A percentile compares a stretch with the other conserved stretches of the same genome.
phyloP scores from a whole-genome alignment of 108 stramenopile species.

The Nitzschia putrida region DNA sequence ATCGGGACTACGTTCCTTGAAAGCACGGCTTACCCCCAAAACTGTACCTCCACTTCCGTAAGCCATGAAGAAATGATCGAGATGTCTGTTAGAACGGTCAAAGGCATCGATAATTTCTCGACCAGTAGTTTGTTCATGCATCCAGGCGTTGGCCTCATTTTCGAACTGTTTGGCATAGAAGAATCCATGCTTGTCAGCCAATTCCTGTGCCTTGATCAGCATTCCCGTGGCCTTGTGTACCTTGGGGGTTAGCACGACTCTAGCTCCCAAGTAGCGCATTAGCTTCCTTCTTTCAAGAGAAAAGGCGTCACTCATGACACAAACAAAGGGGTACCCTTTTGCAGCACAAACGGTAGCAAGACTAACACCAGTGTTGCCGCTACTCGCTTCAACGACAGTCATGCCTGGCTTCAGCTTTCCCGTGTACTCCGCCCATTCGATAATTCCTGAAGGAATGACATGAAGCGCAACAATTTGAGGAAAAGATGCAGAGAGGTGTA shows the following conservation, averaged over 20 bases:
- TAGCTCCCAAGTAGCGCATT: constrained; percentile 75
- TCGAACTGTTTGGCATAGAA: constrained; percentile 75
- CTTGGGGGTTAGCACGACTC: constrained; percentile 64
- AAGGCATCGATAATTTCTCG: constrained; percentile 71
- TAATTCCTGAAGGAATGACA: constrained; percentile 28
- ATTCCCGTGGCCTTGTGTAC: constrained; percentile 74
- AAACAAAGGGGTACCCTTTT: constrained; percentile 48
- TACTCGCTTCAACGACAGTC: constrained; percentile 34
- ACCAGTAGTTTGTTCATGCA: constrained; percentile 76
- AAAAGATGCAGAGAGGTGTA: no score
- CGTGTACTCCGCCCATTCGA: constrained; percentile 72
- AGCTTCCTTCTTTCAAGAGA: constrained; percentile 67
- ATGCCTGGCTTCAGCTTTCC: constrained; percentile 62
- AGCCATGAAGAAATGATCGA: constrained; percentile 62
- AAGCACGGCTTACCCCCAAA: constrained; percentile 59
- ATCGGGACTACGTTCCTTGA: constrained; percentile 59
- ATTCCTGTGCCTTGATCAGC: constrained; percentile 65
- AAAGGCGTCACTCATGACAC: constrained; percentile 72
- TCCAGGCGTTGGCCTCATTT: constrained; percentile 73
- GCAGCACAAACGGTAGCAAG: constrained; percentile 26
- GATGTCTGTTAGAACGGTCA: constrained; percentile 26
- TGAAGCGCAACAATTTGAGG: no score
- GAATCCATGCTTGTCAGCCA: constrained; percentile 62
- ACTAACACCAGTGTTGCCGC: constrained; percentile 40
- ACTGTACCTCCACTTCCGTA: constrained; percentile 77